A percentile compares a stretch with the other conserved stretches of the same genome.
Evolutionary conservation across 495 filamentous ascomycete species (phyloP).

Genomic region (Daldinia concentrica): DNA sequence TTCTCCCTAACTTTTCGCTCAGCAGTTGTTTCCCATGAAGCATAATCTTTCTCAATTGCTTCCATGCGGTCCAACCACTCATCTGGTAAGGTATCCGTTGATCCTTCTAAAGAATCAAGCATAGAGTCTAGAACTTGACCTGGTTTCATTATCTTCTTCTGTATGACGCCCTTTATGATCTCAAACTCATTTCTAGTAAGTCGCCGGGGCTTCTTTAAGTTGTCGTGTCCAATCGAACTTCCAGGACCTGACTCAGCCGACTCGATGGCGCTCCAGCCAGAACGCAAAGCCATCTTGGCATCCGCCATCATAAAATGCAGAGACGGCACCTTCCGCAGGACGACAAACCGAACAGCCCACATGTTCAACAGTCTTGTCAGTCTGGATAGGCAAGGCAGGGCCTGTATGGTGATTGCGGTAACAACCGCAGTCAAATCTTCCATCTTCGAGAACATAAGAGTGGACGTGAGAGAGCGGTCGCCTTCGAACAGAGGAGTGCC

Average conservation of each 20-base stretch:
- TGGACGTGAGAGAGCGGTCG: constrained; percentile 50
- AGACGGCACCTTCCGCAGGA: constrained; percentile 75
- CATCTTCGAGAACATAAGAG: constrained; percentile 64
- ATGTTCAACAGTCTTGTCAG: constrained; percentile 72
- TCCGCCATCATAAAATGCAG: constrained; percentile 73
- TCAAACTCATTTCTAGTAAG: constrained; percentile 64
- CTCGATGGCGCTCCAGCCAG: constrained; percentile 68
- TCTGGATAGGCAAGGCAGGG: constrained; percentile 81
- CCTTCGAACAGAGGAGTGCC: constrained; percentile 61
- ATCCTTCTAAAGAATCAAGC: constrained; percentile 84
- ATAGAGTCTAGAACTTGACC: constrained; percentile 81
- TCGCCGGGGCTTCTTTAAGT: constrained; percentile 16
- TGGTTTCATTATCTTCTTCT: constrained; percentile 72
- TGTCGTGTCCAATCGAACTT: constrained; percentile 15
- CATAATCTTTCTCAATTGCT: constrained; percentile 78
- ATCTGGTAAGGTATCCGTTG: constrained; percentile 83
- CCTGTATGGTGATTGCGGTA: constrained; percentile 85
- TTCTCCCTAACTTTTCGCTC: constrained; percentile 52
- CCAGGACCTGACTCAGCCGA: constrained; percentile 37
- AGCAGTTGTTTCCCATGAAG: constrained; percentile 70
- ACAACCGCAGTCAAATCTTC: constrained; percentile 90
- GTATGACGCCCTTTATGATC: constrained; percentile 70
- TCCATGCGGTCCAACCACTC: constrained; percentile 89
- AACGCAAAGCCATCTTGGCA: constrained; percentile 67
- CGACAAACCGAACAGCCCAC: constrained; percentile 79